phyloP scores from a whole-genome alignment of 2,329 filamentous ascomycete species.

The Penicillium sp. region DNA sequence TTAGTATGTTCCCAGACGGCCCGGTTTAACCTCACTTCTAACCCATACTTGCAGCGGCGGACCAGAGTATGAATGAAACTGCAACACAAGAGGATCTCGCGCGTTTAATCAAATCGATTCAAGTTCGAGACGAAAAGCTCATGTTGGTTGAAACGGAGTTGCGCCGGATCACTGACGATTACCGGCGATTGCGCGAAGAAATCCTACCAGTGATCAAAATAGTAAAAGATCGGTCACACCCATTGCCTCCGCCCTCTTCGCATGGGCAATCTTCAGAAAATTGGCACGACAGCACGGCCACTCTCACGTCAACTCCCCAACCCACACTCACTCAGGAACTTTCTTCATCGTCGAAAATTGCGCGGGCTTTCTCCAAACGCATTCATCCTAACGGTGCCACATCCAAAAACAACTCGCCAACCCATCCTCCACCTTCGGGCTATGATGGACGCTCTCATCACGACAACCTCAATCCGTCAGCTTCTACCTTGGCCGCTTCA shows the following conservation, averaged over 20 bases:
- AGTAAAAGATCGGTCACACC: slow-evolving; percentile 87
- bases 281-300: slow-evolving; percentile 34
- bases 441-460: slow-evolving; percentile 63
- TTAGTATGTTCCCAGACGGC: slow-evolving; percentile 61
- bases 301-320: slow-evolving; percentile 38
- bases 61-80: slow-evolving; percentile 80
- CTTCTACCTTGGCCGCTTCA: slow-evolving; percentile 66
- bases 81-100: slow-evolving; percentile 93
- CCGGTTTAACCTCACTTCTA: slow-evolving; percentile 10
- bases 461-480: slow-evolving; percentile 64
- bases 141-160: slow-evolving; percentile 78
- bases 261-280: slow-evolving; percentile 19
- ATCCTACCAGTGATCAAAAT: slow-evolving; percentile 85
- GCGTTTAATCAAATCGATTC: slow-evolving; percentile 83
- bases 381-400: slow-evolving; percentile 65
- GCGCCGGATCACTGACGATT: slow-evolving; percentile 80
- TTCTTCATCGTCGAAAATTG: slow-evolving; percentile 54
- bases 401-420: slow-evolving; percentile 74
- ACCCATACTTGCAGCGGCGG: slow-evolving; percentile 64
- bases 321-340: slow-evolving; percentile 36
- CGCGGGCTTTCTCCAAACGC: slow-evolving; percentile 73
- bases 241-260: slow-evolving; percentile 62
- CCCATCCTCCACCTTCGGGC: slow-evolving; percentile 63
- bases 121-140: slow-evolving; percentile 87
- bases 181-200: slow-evolving; percentile 83